Base-by-base conservation (phyloP, 169 alveolate species). In the Pseudocohnilembus persalinus region DNA sequence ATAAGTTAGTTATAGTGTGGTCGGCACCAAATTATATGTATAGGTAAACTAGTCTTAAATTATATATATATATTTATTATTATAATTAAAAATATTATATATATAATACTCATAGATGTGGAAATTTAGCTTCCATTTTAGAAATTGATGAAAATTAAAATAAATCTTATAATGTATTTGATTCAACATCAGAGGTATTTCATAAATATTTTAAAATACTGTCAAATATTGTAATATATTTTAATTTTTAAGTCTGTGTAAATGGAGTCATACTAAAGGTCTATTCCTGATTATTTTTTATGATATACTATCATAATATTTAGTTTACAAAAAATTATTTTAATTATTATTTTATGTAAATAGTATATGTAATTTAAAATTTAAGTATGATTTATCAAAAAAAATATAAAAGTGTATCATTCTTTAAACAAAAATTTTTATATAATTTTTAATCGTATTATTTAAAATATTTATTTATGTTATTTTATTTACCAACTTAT, bases 91-190 rank as follows among this genome's bases (percentile, higher is more conserved):
- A 11, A 11, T 49, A 11, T 49, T 4, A 11, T 49, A 49, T n/a
- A n/a, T n/a, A n/a, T n/a, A n/a, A 93, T 84, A 90, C 94, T 80
- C 90, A 93, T 83, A 79, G 96, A 79, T 93, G 96, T 73, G 96
- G 94, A 6, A 93, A 93, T 85, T 76, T 82, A 80, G 96, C 95
- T 1, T 88, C 85, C 15, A 88, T 89, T 65, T 76, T 93, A 92
- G 92, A 91, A 75, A 84, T 93, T 29, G 94, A 93, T 89, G 96
- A 93, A 82, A 82, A 93, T 81, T 49, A 11, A 49, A 49, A 49
- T 49, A 49, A 20, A 49, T 11, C 4, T 49, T 49, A 49, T 49
- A 49, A 49, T 49, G 68, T 49, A 49, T 49, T 49, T 49, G 68
- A 49, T 49, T 49, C 68, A 49, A 49, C 68, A 49, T 49, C 26